Evolutionary conservation across 257 asterid species (phyloP).

Genomic region (Solanum tacnaense): DNA sequence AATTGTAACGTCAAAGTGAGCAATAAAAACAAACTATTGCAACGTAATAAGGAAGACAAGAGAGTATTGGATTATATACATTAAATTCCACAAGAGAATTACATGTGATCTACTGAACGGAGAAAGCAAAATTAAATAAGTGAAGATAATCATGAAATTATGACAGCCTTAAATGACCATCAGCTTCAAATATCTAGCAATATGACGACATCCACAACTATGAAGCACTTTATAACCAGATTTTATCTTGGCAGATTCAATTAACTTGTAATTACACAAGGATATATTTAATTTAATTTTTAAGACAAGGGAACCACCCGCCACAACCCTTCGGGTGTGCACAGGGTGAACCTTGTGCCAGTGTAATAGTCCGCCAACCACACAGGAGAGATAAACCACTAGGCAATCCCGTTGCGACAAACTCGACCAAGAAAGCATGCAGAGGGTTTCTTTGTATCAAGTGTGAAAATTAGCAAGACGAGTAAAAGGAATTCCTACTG

Average conservation of each 20-base stretch:
- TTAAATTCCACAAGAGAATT: neutral
- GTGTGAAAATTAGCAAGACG: neutral
- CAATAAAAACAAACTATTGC: neutral
- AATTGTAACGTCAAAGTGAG: slow-evolving; percentile 1
- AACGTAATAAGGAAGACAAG: neutral
- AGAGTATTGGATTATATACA: neutral
- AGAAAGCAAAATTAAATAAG: neutral
- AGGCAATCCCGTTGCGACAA: neutral
- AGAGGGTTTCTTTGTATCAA: neutral
- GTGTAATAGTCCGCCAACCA: neutral
- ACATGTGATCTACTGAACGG: neutral
- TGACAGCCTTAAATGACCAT: neutral
- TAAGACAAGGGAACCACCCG: neutral
- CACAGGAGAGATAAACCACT: neutral
- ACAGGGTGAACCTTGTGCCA: neutral
- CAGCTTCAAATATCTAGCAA: neutral
- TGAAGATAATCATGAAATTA: neutral
- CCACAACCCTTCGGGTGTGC: neutral
- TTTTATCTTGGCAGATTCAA: neutral
- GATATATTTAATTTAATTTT: neutral
- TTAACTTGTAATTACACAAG: neutral
- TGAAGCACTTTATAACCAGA: neutral
- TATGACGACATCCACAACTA: neutral
- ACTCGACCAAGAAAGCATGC: neutral
- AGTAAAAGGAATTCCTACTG: neutral